Base-by-base conservation (phyloP, 371 early-diverging fungal species). In the Mortierella polycephala region DNA sequence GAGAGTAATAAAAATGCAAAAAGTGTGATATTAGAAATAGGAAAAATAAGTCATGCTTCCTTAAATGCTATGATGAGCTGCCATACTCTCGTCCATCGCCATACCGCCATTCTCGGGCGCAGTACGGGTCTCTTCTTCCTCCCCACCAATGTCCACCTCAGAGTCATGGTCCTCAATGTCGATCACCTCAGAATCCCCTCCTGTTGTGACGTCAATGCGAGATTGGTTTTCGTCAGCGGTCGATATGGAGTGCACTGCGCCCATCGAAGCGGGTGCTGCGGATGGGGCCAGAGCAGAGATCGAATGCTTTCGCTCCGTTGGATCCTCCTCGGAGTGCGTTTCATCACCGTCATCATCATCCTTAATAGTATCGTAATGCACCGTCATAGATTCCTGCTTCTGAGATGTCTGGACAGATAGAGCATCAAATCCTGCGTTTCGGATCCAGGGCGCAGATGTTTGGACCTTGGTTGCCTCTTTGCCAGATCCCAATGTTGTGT, bases 91-190 rank as follows among this genome's bases (percentile, higher is more conserved):
- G 4, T 30, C 30, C 30, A 30, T 4, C 30, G 30, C 30, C 30
- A 30, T 30, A 30, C 30, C 30, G 4, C 30, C 30, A 30, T 30
- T 30, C 30, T 30, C 30, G 13, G 42, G 42, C 42, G 20, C 18
- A 41, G 40, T 16, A 47, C 30, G 49, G 53, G 13, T 49, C 57
- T 57, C 14, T 23, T 56, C 57, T 16, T 59, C 66, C 23, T 66
- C 66, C 51, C 57, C 50, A 13, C 45, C 66, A 23, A 66, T 59
- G 23, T 58, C 59, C 30, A 58, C 64, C 12, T 58, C 71, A 23
- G 64, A 64, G 14, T 64, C 71, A 16, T 42, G 54, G 39, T 71
- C 71, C 13, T 64, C 64, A 41, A 64, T 54, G 56, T 64, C 61
- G 30, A 57, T 52, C 20, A 50, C 37, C 6, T 63, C 64, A 0